A percentile compares a stretch with the other conserved stretches of the same genome.
Evolutionary conservation across 192 early-diverging fungal genomes (phyloP).

Genomic region (Chytriomyces confervae): DNA sequence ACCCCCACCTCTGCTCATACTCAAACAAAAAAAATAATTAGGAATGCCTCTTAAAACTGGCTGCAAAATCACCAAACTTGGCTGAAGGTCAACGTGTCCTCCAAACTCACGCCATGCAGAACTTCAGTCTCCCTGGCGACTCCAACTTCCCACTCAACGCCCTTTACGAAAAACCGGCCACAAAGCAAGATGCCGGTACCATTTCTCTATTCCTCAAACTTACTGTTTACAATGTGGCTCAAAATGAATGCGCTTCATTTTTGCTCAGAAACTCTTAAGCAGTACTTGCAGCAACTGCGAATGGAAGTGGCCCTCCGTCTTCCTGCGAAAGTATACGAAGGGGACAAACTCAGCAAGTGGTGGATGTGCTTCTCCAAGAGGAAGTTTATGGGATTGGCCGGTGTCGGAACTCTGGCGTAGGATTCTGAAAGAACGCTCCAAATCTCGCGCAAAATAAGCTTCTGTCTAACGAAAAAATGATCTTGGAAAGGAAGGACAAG

Average conservation of each 20-base stretch:
- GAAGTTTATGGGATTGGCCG: slow-evolving; percentile 94
- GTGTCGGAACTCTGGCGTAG: slow-evolving; percentile 47
- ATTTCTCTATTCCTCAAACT: neutral
- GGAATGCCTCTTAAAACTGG: slow-evolving; percentile 59
- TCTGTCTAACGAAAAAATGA: no score
- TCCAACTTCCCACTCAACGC: slow-evolving; percentile 90
- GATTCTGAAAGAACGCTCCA: neutral
- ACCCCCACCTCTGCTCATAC: neutral
- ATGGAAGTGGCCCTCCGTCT: slow-evolving; percentile 85
- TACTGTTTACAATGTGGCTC: neutral
- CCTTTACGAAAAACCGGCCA: slow-evolving; percentile 77
- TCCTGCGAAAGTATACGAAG: slow-evolving; percentile 79
- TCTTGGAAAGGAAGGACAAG: no score
- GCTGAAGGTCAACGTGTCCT: slow-evolving; percentile 82
- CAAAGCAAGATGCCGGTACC: slow-evolving; percentile 76
- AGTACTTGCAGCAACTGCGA: slow-evolving; percentile 89
- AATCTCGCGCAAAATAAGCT: no score
- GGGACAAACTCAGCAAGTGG: slow-evolving; percentile 91
- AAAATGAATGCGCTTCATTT: neutral
- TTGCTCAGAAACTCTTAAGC: slow-evolving; percentile 71
- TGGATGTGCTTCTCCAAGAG: slow-evolving; percentile 99
- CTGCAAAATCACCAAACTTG: slow-evolving; percentile 55
- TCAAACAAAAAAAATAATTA: neutral
- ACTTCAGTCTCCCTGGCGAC: slow-evolving; percentile 94
- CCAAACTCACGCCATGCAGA: slow-evolving; percentile 83